Evolutionary conservation across 352 stramenopile genomes (phyloP).

Genomic region (Phytophthora crassamura): DNA sequence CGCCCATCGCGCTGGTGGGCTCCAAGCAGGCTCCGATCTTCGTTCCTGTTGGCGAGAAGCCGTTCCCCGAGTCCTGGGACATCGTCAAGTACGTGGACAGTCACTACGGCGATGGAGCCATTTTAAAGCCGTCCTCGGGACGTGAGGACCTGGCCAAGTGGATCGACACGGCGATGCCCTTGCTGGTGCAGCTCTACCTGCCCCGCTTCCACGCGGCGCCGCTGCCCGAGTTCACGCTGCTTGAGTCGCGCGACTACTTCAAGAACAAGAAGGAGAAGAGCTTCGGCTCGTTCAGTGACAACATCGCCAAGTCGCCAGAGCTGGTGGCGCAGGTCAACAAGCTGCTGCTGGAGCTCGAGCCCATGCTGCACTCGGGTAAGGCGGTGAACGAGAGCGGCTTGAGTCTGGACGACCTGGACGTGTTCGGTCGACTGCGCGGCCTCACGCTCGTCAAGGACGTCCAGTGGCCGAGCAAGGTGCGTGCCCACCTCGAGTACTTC

Average conservation of each 20-base stretch:
- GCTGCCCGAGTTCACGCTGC: conserved; percentile 55
- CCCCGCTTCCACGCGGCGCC: conserved; percentile 49
- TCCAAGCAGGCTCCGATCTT: conserved; percentile 62
- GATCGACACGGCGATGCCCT: conserved; percentile 37
- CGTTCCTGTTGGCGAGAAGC: conserved; percentile 43
- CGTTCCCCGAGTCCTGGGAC: conserved; percentile 64
- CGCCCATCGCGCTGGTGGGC: conserved; percentile 52
- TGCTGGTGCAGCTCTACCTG: conserved; percentile 45
- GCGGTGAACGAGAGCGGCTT: conserved; percentile 49
- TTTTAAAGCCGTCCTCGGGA: conserved; percentile 42
- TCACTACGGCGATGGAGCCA: conserved; percentile 41
- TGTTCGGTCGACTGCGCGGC: conserved; percentile 55
- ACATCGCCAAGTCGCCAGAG: conserved; percentile 45
- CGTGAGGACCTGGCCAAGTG: conserved; percentile 55
- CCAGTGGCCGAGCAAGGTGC: conserved; percentile 55
- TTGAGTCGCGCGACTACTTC: conserved; percentile 60
- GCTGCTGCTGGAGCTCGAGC: conserved; percentile 44
- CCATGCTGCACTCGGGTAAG: conserved; percentile 45
- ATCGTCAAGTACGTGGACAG: conserved; percentile 65
- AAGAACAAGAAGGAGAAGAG: conserved; percentile 57
- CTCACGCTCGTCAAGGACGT: conserved; percentile 65
- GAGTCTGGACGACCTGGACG: conserved; percentile 65
- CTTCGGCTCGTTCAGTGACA: conserved; percentile 49
- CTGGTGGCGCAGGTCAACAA: conserved; percentile 49
- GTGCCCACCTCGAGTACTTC: conserved; percentile 56